These are phyloP conservation scores for Penicillium arizonense DNA, from an alignment of 495 filamentous ascomycete genomes.

Conservation along the genomic window DNA sequence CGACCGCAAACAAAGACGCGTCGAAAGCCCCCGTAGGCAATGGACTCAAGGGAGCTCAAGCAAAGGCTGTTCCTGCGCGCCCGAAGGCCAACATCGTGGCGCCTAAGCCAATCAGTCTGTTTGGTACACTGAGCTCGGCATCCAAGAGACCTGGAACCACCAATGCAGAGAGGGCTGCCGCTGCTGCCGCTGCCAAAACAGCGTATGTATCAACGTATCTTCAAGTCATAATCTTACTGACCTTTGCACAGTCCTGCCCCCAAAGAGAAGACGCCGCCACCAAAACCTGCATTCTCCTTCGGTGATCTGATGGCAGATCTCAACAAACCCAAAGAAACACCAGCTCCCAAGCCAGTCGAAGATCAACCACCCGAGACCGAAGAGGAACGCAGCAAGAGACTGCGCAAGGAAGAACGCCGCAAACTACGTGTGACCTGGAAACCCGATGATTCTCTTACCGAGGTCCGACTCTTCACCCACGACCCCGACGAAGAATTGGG, in stretches of 20 bases:
- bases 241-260: slow-evolving; percentile 20
- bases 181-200: slow-evolving; percentile 43
- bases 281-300: slow-evolving; percentile 52
- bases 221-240: slow-evolving; percentile 14
- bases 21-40: slow-evolving; percentile 25
- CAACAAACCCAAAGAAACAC: slow-evolving; percentile 59
- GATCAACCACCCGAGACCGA: slow-evolving; percentile 66
- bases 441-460: slow-evolving; percentile 66
- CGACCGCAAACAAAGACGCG: slow-evolving; percentile 31
- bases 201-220: slow-evolving; percentile 26
- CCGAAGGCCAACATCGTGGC: slow-evolving; percentile 49
- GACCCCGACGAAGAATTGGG: slow-evolving; percentile 79
- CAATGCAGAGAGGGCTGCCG: slow-evolving; percentile 52
- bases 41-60: slow-evolving; percentile 26
- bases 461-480: slow-evolving; percentile 72
- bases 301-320: slow-evolving; percentile 64
- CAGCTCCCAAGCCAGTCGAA: slow-evolving; percentile 49
- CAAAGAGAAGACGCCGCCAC: slow-evolving; percentile 40
- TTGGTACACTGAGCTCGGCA: slow-evolving; percentile 57
- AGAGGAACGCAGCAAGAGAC: slow-evolving; percentile 68
- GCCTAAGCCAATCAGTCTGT: slow-evolving; percentile 58
- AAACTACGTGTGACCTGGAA: slow-evolving; percentile 71
- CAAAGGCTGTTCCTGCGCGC: slow-evolving; percentile 32
- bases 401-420: slow-evolving; percentile 76
- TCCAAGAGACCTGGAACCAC: slow-evolving; percentile 61